Evolutionary conservation across 768 basidiomycete genomes (phyloP), one percentile per base, ranked within the genome.

Genomic region (Sporobolomyces roseus): DNA sequence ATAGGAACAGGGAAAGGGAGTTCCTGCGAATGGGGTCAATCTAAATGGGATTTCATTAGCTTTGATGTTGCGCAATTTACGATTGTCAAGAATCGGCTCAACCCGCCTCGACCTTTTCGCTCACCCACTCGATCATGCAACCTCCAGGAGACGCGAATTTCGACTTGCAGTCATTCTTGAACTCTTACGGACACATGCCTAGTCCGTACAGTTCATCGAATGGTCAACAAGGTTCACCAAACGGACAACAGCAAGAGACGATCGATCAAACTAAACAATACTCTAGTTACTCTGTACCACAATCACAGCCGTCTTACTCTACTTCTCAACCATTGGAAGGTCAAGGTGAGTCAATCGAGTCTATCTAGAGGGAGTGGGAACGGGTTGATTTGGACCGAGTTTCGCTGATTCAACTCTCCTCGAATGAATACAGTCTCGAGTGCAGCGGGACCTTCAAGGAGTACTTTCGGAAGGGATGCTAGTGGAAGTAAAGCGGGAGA

Each of bases 391-490:
- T 23, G 33, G 35, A 33, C 33, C 29, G 13, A 30, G 30, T 10
- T 5, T 53, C 25, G 43, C 41, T 38, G 56, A 16, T 19, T 49
- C 43, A 14, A 5, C 30, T 21, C 30, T 23, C 45, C 5, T 35
- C 12, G 32, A 14, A 14, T 25, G 29, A 10, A 25, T 2, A 27
- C 58, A 60, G 58, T 60, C n/a, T 60, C 45, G 58, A 60, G 58
- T 48, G 45, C 58, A 33, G 58, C 23, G 10, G 58, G 58, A 60
- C 58, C 58, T 4, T 60, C 58, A 5, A 60, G 58, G 19, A 60
- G 5, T 43, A 8, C 53, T 23, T 36, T 9, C 53, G 14, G 10
- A 9, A 17, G 10, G 30, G 27, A 56, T 38, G 36, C 6, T n/a
- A 4, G 21, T 10, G 13, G 5, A 4, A 25, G 54, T n/a, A 56